Percentiles rank a stretch among this genome's conserved stretches.
phyloP scores from a whole-genome alignment of 305 asterid genomes.

The Fraxinus platypoda region DNA sequence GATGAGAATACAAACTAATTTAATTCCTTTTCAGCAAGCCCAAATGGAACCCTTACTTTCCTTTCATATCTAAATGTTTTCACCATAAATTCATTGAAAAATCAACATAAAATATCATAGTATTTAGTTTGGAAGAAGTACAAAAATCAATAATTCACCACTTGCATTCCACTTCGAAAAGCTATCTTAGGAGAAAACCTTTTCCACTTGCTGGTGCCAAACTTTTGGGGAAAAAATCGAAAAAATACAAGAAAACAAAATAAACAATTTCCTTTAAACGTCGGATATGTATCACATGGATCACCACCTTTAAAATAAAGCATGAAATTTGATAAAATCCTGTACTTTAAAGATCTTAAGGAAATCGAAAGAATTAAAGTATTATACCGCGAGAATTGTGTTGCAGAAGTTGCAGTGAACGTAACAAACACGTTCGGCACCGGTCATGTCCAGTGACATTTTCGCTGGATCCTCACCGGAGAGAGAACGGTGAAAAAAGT shows the following conservation, averaged over 20 bases:
- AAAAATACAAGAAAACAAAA: neutral
- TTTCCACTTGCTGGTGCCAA: conserved; percentile 18
- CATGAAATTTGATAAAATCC: neutral
- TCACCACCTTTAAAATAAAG: neutral
- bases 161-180: conserved; percentile 21
- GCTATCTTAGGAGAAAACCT: neutral
- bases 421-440: conserved; percentile 77
- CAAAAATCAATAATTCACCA: conserved; percentile 16
- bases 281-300: neutral
- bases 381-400: conserved; percentile 85
- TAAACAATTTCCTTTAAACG: neutral
- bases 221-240: conserved; percentile 14
- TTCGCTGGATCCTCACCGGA: conserved; percentile 34
- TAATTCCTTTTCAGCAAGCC: neutral
- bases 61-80: conserved; percentile 12
- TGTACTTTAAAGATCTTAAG: neutral
- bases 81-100: conserved; percentile 21
- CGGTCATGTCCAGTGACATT: conserved; percentile 61
- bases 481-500: neutral
- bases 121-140: conserved; percentile 4
- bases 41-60: conserved; percentile 2
- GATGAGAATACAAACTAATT: conserved; percentile 14
- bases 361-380: neutral
- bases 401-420: conserved; percentile 90
- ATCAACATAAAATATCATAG: conserved; percentile 47